phyloP scores from a whole-genome alignment of 1,139 yeast species.

The Debaryomyces fabryi region DNA sequence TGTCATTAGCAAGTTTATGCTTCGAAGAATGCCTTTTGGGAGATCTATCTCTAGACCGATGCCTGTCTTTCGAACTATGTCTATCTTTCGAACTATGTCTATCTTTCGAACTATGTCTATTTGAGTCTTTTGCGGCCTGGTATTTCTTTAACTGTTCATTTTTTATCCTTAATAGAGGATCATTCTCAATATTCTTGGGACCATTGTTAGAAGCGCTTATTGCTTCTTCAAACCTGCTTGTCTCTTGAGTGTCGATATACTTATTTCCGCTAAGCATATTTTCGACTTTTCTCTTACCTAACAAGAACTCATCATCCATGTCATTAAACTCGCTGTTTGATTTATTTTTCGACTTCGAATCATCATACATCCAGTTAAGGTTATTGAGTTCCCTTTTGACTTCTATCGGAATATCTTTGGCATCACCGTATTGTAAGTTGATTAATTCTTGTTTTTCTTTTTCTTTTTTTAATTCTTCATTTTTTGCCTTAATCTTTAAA shows the following conservation, averaged over 20 bases:
- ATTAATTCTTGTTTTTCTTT: slow-evolving; percentile 62
- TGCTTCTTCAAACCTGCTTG: slow-evolving; percentile 19
- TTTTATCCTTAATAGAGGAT: slow-evolving; percentile 57
- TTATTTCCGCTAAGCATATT: slow-evolving; percentile 29
- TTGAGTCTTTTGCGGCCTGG: slow-evolving; percentile 14
- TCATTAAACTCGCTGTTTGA: slow-evolving; percentile 32
- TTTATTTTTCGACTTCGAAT: slow-evolving; percentile 20
- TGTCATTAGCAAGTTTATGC: neutral
- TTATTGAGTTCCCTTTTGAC: slow-evolving; percentile 52
- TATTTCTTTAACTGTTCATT: slow-evolving; percentile 37
- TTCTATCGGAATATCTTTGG: slow-evolving; percentile 33
- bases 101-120: slow-evolving; percentile 4
- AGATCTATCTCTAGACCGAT: slow-evolving; percentile 15
- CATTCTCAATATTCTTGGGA: slow-evolving; percentile 36
- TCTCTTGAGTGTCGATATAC: slow-evolving; percentile 15
- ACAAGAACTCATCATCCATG: slow-evolving; percentile 37
- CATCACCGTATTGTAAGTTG: slow-evolving; percentile 51
- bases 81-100: slow-evolving; percentile 6
- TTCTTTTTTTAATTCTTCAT: slow-evolving; percentile 66
- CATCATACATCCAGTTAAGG: slow-evolving; percentile 88
- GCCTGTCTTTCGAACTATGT: slow-evolving; percentile 12
- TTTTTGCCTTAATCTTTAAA: slow-evolving; percentile 63
- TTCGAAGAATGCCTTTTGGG: neutral
- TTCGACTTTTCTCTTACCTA: slow-evolving; percentile 39
- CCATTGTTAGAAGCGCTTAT: slow-evolving; percentile 17